Percentiles rank a stretch among this genome's conserved stretches.
phyloP scores from a whole-genome alignment of 2,329 filamentous ascomycete genomes.

The Ceratocystis ficicola region DNA sequence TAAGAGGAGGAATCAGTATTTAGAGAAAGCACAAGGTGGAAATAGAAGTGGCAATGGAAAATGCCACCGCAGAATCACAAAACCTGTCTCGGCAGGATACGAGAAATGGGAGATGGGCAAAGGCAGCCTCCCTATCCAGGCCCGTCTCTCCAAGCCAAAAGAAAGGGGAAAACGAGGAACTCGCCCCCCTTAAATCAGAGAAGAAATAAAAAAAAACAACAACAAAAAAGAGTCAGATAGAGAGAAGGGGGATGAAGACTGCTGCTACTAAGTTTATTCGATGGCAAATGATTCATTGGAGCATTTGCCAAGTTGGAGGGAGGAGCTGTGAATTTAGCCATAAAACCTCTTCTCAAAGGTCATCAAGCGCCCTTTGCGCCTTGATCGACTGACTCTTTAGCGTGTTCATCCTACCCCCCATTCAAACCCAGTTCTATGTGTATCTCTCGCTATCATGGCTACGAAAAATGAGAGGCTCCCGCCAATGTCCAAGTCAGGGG shows the following conservation, averaged over 20 bases:
- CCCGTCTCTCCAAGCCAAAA: neutral
- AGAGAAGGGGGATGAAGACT: neutral
- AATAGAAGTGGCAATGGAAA: neutral
- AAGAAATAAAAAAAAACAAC: neutral
- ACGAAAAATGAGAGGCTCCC: no score
- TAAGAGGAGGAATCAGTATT: no score
- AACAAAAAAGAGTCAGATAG: neutral
- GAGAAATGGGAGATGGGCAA: conserved; percentile 1
- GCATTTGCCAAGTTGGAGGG: neutral
- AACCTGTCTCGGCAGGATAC: neutral
- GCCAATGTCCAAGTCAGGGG: no score
- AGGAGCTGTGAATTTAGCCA: neutral
- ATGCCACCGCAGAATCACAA: neutral
- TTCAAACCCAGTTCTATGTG: neutral
- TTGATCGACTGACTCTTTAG: neutral
- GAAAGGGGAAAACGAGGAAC: neutral
- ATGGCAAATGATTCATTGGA: neutral
- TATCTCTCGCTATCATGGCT: neutral
- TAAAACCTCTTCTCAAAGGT: neutral
- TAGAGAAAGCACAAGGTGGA: neutral
- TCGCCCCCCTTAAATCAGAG: neutral
- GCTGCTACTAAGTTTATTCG: neutral
- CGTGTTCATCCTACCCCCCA: neutral
- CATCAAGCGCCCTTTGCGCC: neutral
- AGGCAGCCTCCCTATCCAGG: neutral